These are phyloP conservation scores for Catharanthus roseus DNA, from an alignment of 257 asterid species.

Conservation along the genomic window DNA sequence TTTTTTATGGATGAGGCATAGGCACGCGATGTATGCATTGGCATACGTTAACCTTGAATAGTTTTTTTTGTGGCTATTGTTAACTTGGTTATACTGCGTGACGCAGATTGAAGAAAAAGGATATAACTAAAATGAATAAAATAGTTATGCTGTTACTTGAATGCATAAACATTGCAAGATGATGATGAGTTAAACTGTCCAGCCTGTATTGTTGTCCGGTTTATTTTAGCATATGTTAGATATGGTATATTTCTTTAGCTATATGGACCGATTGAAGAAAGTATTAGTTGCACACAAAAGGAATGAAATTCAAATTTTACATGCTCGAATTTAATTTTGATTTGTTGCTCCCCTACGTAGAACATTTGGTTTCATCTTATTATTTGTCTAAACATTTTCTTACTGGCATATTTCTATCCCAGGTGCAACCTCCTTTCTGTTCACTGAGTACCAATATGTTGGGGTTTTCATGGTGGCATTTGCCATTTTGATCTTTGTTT, in stretches of 20 bases:
- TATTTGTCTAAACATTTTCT: background rate
- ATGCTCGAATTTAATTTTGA: background rate
- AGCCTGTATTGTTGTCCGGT: too few species aligned
- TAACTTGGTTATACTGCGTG: background rate
- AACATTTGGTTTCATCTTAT: background rate
- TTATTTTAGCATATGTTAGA: background rate
- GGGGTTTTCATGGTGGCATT: constrained; percentile 72
- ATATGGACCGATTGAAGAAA: background rate
- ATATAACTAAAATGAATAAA: background rate
- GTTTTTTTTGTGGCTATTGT: background rate
- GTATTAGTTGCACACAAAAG: background rate
- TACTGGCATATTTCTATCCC: constrained; percentile 16
- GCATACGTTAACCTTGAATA: background rate
- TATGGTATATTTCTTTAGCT: background rate
- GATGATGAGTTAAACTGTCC: background rate
- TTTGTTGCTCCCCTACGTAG: background rate
- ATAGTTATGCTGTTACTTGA: background rate
- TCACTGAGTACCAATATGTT: constrained; percentile 60
- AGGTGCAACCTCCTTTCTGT: constrained; percentile 72
- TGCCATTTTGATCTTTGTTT: constrained; percentile 54
- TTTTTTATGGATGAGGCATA: background rate
- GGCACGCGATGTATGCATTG: background rate
- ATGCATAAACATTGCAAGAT: background rate
- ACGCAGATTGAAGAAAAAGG: background rate
- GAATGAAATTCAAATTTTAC: background rate